Conservation (phyloP, 768 basidiomycete genomes). For the Pulveroboletus ravenelii region DNA sequence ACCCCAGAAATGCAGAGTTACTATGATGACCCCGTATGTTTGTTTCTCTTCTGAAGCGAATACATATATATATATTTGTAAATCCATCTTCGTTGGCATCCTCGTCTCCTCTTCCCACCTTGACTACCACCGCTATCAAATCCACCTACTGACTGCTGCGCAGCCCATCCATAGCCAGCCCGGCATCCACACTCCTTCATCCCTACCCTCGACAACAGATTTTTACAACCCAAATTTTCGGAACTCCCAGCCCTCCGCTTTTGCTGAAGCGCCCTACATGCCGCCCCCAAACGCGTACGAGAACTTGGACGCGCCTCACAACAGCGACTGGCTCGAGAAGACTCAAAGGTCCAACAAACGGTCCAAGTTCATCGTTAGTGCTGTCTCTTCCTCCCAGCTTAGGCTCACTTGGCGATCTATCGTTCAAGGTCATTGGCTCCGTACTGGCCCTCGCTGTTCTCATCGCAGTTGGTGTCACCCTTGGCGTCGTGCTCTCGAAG, state of each 20-base stretch:
- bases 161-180: constrained; percentile 33
- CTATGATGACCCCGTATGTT: constrained; percentile 26
- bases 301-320: constrained; percentile 30
- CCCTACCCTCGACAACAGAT: constrained; percentile 18
- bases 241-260: constrained; percentile 21
- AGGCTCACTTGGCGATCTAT: not conserved
- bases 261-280: constrained; percentile 25
- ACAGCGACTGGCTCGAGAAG: constrained; percentile 40
- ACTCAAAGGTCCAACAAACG: constrained; percentile 32
- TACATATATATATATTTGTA: constrained; percentile 1
- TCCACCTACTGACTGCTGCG: constrained; percentile 18
- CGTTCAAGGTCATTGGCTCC: constrained; percentile 48
- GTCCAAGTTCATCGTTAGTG: constrained; percentile 57
- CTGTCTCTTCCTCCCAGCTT: not conserved
- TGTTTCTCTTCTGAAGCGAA: not conserved
- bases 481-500: constrained; percentile 63
- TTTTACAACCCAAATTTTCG: constrained; percentile 22
- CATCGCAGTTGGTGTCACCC: constrained; percentile 52
- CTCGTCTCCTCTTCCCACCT: not conserved
- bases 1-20: constrained; percentile 27
- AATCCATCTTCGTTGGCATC: not conserved
- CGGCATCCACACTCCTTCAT: constrained; percentile 35
- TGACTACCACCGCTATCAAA: not conserved
- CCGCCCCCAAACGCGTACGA: constrained; percentile 26
- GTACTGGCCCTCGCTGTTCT: constrained; percentile 45